Conservation (phyloP, 352 stramenopile genomes). For the Globisporangium apiculatum region DNA sequence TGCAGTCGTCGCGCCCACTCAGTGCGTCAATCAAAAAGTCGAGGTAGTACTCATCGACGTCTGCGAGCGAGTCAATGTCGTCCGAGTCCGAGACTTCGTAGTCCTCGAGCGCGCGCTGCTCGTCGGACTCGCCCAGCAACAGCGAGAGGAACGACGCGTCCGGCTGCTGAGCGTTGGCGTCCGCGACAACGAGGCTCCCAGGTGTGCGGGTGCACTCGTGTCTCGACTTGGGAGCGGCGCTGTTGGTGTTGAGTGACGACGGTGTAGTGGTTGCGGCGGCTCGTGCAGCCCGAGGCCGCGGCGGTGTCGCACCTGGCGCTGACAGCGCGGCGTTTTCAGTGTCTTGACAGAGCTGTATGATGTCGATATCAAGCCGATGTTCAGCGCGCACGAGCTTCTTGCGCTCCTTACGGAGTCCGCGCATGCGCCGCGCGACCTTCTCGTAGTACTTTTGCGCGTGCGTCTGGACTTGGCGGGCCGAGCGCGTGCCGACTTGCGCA, state of each 20-base stretch:
- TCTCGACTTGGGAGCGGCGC: background rate
- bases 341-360: slow-evolving; percentile 3
- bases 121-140: background rate
- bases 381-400: slow-evolving; percentile 39
- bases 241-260: background rate
- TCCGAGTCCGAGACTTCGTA: background rate
- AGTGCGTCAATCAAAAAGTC: slow-evolving; percentile 7
- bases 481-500: slow-evolving; percentile 23
- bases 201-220: background rate
- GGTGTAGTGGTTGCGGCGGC: background rate
- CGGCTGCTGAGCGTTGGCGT: slow-evolving; percentile 4
- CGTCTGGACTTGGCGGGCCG: slow-evolving; percentile 54
- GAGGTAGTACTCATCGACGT: slow-evolving; percentile 7
- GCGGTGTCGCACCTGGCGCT: slow-evolving; percentile 12
- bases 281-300: background rate
- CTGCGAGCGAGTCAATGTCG: slow-evolving; percentile 20
- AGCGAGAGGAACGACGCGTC: background rate
- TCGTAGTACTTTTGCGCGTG: slow-evolving; percentile 54
- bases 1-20: slow-evolving; percentile 40
- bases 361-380: slow-evolving; percentile 41
- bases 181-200: background rate
- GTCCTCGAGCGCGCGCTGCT: slow-evolving; percentile 16
- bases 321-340: background rate
- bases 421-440: slow-evolving; percentile 55
- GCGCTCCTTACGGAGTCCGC: slow-evolving; percentile 50